These are phyloP conservation scores for Spencermartinsiella ligniputridi DNA, from an alignment of 1,139 yeast species.

Conservation along the genomic window DNA sequence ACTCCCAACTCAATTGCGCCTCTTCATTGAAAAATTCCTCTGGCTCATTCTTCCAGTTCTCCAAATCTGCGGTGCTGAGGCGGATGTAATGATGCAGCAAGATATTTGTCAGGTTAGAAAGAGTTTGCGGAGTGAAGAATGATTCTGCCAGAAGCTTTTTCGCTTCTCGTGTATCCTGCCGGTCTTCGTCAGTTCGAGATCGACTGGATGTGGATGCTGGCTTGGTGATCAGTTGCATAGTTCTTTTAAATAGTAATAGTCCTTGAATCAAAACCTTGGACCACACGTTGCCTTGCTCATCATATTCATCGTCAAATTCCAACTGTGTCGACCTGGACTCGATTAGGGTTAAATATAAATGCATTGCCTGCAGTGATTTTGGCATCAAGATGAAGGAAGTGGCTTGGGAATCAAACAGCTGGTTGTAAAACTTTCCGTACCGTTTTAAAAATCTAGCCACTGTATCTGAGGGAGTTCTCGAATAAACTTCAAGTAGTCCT, in stretches of 20 bases:
- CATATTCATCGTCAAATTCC: constrained; percentile 37
- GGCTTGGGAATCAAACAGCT: constrained; percentile 55
- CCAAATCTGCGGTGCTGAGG: constrained; percentile 69
- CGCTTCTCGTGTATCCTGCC: constrained; percentile 57
- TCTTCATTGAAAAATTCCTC: constrained; percentile 92
- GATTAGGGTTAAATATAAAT: constrained; percentile 54
- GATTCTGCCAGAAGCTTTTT: constrained; percentile 47
- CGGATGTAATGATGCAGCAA: constrained; percentile 70
- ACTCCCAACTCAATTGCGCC: constrained; percentile 73
- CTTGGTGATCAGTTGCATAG: constrained; percentile 58
- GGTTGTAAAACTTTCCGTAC: constrained; percentile 67
- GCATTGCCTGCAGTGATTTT: constrained; percentile 54
- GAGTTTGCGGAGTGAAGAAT: constrained; percentile 54
- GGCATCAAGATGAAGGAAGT: constrained; percentile 70
- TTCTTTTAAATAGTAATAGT: constrained; percentile 57
- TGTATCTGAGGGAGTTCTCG: constrained; percentile 48
- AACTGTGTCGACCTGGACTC: constrained; percentile 60
- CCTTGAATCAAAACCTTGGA: constrained; percentile 71
- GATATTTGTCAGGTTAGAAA: constrained; percentile 58
- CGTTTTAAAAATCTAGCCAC: constrained; percentile 70
- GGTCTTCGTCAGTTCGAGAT: constrained; percentile 50
- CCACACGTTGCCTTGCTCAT: constrained; percentile 64
- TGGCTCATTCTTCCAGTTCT: constrained; percentile 78
- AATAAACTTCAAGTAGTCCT: constrained; percentile 50
- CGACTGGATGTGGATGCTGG: constrained; percentile 66